Percentiles rank a stretch among this genome's conserved stretches.
These are phyloP conservation scores for Hypomontagnella submonticulosa DNA, from an alignment of 495 filamentous ascomycete genomes.

Conservation along the genomic window DNA sequence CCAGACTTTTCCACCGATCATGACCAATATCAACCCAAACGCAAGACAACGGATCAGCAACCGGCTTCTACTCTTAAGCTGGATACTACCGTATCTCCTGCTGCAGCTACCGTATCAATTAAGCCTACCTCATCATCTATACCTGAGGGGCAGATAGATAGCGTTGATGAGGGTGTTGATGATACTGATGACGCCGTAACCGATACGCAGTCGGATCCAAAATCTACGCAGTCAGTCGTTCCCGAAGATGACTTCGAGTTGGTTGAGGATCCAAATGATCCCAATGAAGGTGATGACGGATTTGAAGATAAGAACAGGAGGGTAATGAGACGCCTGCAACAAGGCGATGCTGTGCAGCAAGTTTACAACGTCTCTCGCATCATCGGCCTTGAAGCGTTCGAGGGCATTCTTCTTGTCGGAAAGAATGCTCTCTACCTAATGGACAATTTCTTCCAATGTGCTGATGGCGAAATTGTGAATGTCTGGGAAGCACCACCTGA, in stretches of 20 bases:
- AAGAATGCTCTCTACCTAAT: conserved; percentile 93
- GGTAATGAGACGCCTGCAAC: conserved; percentile 93
- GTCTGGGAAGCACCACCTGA: conserved; percentile 92
- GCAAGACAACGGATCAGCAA: conserved; percentile 60
- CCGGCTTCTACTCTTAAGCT: conserved; percentile 52
- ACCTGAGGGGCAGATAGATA: conserved; percentile 30
- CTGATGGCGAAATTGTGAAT: conserved; percentile 95
- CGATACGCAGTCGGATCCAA: conserved; percentile 35
- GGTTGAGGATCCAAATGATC: conserved; percentile 81
- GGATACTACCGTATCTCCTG: conserved; percentile 51
- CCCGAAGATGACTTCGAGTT: conserved; percentile 94
- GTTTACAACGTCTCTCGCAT: conserved; percentile 96
- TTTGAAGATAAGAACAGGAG: conserved; percentile 98
- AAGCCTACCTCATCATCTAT: conserved; percentile 30
- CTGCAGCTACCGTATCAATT: conserved; percentile 25
- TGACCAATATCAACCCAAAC: conserved; percentile 87
- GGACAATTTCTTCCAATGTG: conserved; percentile 92
- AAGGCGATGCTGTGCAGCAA: conserved; percentile 90
- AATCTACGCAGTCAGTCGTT: conserved; percentile 50
- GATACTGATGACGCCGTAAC: conserved; percentile 37
- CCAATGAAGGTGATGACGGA: conserved; percentile 80
- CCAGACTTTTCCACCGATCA: conserved; percentile 75
- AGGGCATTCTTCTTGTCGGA: conserved; percentile 92
- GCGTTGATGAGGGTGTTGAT: conserved; percentile 41
- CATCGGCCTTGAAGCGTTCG: conserved; percentile 88